Conservation (phyloP, 371 early-diverging fungal species). For the Quaeritorhiza haematococci region DNA sequence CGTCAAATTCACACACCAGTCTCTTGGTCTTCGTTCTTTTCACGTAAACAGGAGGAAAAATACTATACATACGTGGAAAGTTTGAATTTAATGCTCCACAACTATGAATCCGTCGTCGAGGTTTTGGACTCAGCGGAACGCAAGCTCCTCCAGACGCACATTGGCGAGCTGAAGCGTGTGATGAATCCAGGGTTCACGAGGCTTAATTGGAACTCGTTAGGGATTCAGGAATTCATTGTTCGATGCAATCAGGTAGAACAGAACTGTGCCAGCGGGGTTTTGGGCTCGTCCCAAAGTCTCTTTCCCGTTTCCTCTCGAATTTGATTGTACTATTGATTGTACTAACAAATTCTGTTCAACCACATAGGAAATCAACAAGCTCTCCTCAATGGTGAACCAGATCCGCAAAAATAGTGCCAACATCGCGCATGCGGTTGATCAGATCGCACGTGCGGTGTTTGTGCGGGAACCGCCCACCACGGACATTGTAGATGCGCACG, state of each 20-base stretch:
- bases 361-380: slow-evolving; percentile 48
- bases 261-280: too few relatives aligned
- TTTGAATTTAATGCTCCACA: slow-evolving; percentile 39
- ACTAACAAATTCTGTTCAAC: background rate
- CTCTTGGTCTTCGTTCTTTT: background rate
- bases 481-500: slow-evolving; percentile 51
- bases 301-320: too few relatives aligned
- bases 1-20: background rate
- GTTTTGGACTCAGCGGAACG: slow-evolving; percentile 43
- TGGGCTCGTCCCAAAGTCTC: too few relatives aligned
- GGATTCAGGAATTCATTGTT: slow-evolving; percentile 53
- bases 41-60: slow-evolving; percentile 45
- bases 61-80: slow-evolving; percentile 46
- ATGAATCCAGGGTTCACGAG: slow-evolving; percentile 57
- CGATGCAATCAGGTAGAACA: slow-evolving; percentile 37
- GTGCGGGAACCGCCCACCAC: slow-evolving; percentile 41
- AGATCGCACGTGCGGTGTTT: slow-evolving; percentile 40
- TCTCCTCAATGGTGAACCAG: slow-evolving; percentile 53
- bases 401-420: slow-evolving; percentile 53
- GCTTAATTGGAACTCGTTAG: slow-evolving; percentile 57
- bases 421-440: slow-evolving; percentile 44
- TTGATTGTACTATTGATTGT: slow-evolving; percentile 52
- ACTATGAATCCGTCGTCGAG: slow-evolving; percentile 40
- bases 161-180: slow-evolving; percentile 46
- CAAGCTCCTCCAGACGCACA: slow-evolving; percentile 40